Base-by-base conservation (phyloP, 2,329 filamentous ascomycete genomes). In the Leptographium procerum region DNA sequence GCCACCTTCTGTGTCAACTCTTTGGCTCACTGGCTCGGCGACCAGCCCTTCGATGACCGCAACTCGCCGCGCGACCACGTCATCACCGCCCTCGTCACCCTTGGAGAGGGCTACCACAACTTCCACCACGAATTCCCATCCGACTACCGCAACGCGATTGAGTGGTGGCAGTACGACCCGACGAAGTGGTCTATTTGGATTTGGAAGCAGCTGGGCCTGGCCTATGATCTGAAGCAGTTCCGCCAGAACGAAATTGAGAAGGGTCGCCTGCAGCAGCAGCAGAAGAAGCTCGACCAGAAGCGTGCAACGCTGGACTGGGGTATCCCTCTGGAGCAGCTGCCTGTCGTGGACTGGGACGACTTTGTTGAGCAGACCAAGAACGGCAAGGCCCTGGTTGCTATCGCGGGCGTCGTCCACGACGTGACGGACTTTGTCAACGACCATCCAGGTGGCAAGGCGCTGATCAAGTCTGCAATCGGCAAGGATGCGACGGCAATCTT, bases 61-160 rank as follows among this genome's bases (percentile, higher is more conserved):
- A 92, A 95, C 83, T 91, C 87, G 61, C 90, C 89, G 63, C 86
- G 90, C 71, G 89, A 95, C 68, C 89, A 95, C 73, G 81, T 92
- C 69, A 83, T 95, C 73, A 95, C 89, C 47, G 89, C 89, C 51
- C 75, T 95, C 22, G 85, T 90, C 65, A 95, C 89, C 50, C 85
- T 95, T 26, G 89, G 89, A 54, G 89, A 73, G 75, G 89, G 89
- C 33, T 95, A 95, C 77, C 89, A 95, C 81, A 95, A 95, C 81
- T 95, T 95, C 81, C 89, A 95, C 76, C 89, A 95, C 80, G 89
- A 95, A 73, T 95, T 95, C 75, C 90, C 90, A 57, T 92, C 88
- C 13, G 89, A 95, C 73, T 95, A 94, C 83, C 88, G 89, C 70
- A 95, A 95, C 71, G 89, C 89, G 62, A 92, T 94, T 65, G 80